Evolutionary conservation across 177 flowering plant genomes (phyloP), one percentile per base, ranked within the genome.

Genomic region (Vitis hybrid): DNA sequence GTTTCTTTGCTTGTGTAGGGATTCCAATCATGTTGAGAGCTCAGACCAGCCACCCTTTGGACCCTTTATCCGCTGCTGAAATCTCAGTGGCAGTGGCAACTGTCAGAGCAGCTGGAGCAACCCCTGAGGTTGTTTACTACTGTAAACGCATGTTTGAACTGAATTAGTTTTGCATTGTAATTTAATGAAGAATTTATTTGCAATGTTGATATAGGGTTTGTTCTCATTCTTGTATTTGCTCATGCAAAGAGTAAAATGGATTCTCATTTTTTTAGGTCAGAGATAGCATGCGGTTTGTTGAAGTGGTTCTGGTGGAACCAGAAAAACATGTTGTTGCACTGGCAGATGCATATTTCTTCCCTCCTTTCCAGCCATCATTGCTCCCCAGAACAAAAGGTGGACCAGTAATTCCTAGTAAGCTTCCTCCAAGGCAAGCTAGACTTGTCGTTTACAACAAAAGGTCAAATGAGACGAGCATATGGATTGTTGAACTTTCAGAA

Each of bases 341-440:
- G 76, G 99, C 99, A 52, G 98, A 96, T 85, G 97, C 99, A n/a
- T 93, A 96, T 74, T 96, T 93, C 85, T 96, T 93, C 73, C 97
- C 99, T 15, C 99, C 99, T 56, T 96, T 96, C 78, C 99, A 93
- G 76, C 95, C 99, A 52, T 93, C 98, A 5, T 76, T 96, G 66
- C 85, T 93, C 77, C 90, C 91, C 8, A 92, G 87, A 75, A 87
- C 90, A 27, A 95, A 91, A 81, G 95, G 97, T 58, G 98, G 95
- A 49, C 86, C 97, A 49, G 62, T 89, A 3, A 91, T 92, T 72
- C 99, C 97, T n/a, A 83, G 70, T 58, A 94, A 94, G 69, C 97
- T 96, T n/a, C 97, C 99, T 51, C 98, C 97, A 21, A 86, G 99
- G 76, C 79, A 86, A 68, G 98, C 99, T 49, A 84, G 97, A 69